Evolutionary conservation across 1,284 basidiomycete genomes (phyloP), one percentile per base, ranked within the genome.

Genomic region (Apiotrichum montevideense): DNA sequence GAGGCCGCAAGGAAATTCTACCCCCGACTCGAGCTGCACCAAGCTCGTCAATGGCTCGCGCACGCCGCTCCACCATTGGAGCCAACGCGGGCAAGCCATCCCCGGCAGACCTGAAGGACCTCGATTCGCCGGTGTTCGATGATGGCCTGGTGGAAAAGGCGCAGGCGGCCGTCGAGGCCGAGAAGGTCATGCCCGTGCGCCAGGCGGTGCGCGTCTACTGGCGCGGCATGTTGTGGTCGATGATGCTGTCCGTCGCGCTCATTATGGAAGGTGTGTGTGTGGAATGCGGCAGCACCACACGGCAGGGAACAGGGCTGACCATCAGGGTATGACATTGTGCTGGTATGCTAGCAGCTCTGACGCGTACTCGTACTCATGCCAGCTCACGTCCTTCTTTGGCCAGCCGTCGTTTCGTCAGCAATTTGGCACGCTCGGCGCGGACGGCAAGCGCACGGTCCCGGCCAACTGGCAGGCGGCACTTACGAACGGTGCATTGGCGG

Each of bases 321-420:
- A 8, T 39, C 37, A 8, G 37, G 37, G 9, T 39, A 13, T 13
- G 9, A 8, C 37, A 9, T 8, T 13, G 37, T 13, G 13, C 37
- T 39, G 9, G 37, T 8, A 8, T 39, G 37, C 37, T 39, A 13
- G 8, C 37, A 39, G 37, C 9, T 8, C 37, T 50, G 73, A 61
- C 73, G 77, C 57, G 72, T 72, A 4, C 66, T 76, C 34, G 65
- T 75, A 21, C 21, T 21, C 21, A 21, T 21, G 21, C 21, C 21
- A 21, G 34, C 71, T 77, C 41, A 72, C 68, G 14, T 68, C 62
- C 0, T 77, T 76, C 65, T 78, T 73, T 58, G 77, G 76, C 14
- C 68, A 73, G 52, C 77, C 77, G 13, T 64, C 62, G 9, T 71
- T 71, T 58, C 58, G 64, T 11, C 51, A 56, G n/a, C 49, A 58